Conservation (phyloP, 2,329 filamentous ascomycete genomes). For the Fusarium coicis region DNA sequence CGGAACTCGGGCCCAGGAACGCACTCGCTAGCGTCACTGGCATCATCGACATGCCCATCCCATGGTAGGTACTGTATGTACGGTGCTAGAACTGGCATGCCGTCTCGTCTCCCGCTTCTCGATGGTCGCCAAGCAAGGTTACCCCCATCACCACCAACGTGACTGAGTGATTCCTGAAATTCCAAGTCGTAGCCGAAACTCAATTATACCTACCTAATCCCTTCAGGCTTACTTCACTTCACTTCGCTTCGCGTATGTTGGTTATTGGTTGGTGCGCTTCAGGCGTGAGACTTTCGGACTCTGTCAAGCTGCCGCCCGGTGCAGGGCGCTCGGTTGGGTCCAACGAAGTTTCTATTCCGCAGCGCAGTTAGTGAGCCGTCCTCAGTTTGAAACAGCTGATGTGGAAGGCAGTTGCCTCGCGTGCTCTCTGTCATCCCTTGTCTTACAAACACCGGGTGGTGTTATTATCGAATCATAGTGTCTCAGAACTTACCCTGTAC, state of each 20-base stretch:
- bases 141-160: neutral
- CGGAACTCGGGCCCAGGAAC: slow-evolving; percentile 3
- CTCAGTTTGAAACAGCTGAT: slow-evolving; percentile 1
- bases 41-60: neutral
- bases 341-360: neutral
- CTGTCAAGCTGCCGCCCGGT: neutral
- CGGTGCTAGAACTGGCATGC: neutral
- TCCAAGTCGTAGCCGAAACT: neutral
- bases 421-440: neutral
- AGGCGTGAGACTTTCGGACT: slow-evolving; percentile 1
- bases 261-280: neutral
- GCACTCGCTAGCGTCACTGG: neutral
- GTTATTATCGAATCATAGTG: neutral
- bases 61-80: too few relatives aligned
- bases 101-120: neutral
- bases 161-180: neutral
- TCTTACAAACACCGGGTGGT: neutral
- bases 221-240: neutral
- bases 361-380: neutral
- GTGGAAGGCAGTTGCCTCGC: slow-evolving; percentile 8
- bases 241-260: neutral
- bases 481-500: neutral
- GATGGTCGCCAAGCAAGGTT: neutral
- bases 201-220: neutral
- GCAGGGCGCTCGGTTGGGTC: neutral